These are phyloP conservation scores for Diphasiastrum complanatum DNA, from an alignment of 83 land plant genomes.

Conservation along the genomic window DNA sequence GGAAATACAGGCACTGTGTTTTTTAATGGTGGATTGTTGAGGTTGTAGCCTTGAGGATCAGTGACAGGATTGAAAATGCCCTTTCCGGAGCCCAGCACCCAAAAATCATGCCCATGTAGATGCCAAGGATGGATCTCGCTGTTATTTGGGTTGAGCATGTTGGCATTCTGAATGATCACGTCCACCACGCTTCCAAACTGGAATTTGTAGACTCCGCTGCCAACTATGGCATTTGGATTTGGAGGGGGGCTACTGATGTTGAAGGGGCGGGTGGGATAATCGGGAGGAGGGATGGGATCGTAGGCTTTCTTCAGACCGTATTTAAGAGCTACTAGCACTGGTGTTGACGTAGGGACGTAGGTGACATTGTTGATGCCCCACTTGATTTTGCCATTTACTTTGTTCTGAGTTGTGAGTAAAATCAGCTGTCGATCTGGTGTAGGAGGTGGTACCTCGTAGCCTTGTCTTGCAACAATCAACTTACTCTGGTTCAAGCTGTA, in stretches of 20 bases:
- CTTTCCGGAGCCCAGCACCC: conserved; percentile 38
- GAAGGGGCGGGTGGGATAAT: not conserved
- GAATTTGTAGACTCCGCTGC: conserved; percentile 24
- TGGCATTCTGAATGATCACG: conserved; percentile 36
- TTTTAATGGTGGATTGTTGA: conserved; percentile 23
- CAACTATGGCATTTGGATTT: conserved; percentile 14
- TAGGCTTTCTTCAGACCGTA: not conserved
- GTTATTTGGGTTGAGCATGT: conserved; percentile 18
- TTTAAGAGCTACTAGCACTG: conserved; percentile 23
- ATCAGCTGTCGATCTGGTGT: conserved; percentile 1
- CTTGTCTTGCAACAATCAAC: conserved; percentile 2
- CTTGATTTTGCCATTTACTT: conserved; percentile 16
- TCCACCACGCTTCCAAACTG: conserved; percentile 23
- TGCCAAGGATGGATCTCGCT: conserved; percentile 49
- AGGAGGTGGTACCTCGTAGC: conserved; percentile 7
- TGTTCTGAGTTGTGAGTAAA: conserved; percentile 34
- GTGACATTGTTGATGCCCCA: conserved; percentile 41
- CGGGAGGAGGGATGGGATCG: conserved; percentile 19
- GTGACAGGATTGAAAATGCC: conserved; percentile 22
- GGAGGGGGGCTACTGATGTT: conserved; percentile 8
- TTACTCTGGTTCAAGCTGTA: conserved; percentile 41
- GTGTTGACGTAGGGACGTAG: conserved; percentile 22
- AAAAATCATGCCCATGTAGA: conserved; percentile 45
- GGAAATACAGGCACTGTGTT: conserved; percentile 34
- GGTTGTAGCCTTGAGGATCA: conserved; percentile 11